Evolutionary conservation across 2,329 filamentous ascomycete species (phyloP).

Genomic region (Leptographium procerum): DNA sequence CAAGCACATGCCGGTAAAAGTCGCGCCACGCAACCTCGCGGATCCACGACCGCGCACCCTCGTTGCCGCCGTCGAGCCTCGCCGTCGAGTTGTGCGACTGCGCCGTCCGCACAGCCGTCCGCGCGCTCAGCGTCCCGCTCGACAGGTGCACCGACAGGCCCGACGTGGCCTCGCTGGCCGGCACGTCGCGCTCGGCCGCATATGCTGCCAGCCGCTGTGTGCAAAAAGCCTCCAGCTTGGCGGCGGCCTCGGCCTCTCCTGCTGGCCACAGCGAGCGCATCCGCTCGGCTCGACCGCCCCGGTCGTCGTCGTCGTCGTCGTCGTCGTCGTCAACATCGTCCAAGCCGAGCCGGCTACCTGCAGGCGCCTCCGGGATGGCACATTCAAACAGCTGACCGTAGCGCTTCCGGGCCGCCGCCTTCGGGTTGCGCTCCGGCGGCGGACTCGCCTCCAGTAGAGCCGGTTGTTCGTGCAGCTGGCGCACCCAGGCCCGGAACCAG

Average conservation of each 20-base stretch:
- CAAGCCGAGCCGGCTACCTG: background rate
- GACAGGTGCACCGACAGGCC: background rate
- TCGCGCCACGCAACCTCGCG: constrained; percentile 78
- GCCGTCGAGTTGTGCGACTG: constrained; percentile 29
- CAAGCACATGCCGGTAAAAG: constrained; percentile 79
- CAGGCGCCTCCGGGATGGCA: background rate
- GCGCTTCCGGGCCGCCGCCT: background rate
- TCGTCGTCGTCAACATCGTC: no score
- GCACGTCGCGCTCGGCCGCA: background rate
- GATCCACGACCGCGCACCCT: constrained; percentile 64
- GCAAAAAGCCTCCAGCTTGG: background rate
- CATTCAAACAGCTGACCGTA: constrained; percentile 38
- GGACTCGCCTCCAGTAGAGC: constrained; percentile 34
- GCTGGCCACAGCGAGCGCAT: background rate
- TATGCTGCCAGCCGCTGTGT: background rate
- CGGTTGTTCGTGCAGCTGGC: constrained; percentile 57
- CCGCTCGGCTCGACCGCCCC: no score
- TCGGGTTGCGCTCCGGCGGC: background rate
- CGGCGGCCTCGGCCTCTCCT: background rate
- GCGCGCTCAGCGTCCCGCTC: constrained; percentile 73
- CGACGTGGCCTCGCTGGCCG: background rate
- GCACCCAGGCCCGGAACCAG: constrained; percentile 70
- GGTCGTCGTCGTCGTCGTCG: no score
- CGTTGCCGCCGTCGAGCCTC: constrained; percentile 57
- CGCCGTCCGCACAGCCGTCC: constrained; percentile 50